Percentiles rank a stretch among this genome's conserved stretches.
phyloP scores from a whole-genome alignment of 768 basidiomycete genomes.

The Gyrodon lividus region DNA sequence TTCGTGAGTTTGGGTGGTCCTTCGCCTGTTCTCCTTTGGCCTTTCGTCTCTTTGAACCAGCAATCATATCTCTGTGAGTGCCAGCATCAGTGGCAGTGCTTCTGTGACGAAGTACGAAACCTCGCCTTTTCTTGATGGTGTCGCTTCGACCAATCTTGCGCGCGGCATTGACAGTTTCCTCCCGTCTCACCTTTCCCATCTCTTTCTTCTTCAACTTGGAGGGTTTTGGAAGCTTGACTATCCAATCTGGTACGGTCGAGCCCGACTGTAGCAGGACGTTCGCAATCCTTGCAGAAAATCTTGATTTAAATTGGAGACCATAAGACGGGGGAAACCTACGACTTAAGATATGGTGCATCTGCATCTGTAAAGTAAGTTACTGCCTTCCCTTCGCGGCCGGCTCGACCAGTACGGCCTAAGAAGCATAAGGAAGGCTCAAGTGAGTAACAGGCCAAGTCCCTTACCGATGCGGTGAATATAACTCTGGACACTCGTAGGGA shows the following conservation, averaged over 20 bases:
- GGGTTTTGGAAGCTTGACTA: conserved; percentile 89
- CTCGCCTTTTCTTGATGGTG: conserved; percentile 71
- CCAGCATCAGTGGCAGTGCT: neutral
- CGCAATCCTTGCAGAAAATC: conserved; percentile 62
- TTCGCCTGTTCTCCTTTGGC: conserved; percentile 27
- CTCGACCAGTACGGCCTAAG: conserved; percentile 89
- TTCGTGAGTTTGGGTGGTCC: neutral
- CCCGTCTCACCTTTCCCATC: conserved; percentile 83
- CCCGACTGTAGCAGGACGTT: conserved; percentile 95
- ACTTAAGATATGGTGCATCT: conserved; percentile 88
- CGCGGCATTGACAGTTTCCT: conserved; percentile 71
- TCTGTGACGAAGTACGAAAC: neutral
- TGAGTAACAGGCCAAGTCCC: conserved; percentile 9
- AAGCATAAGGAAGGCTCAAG: conserved; percentile 5
- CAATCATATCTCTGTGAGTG: conserved; percentile 68
- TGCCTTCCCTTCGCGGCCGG: conserved; percentile 88
- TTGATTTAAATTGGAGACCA: conserved; percentile 9
- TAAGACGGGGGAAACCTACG: conserved; percentile 45
- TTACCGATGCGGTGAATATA: conserved; percentile 94
- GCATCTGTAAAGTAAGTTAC: conserved; percentile 95
- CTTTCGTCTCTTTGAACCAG: conserved; percentile 68
- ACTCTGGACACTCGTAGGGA: conserved; percentile 92
- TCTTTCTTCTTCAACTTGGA: conserved; percentile 82
- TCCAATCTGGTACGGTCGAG: conserved; percentile 91
- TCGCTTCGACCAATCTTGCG: conserved; percentile 66